Evolutionary conservation across 305 asterid genomes (phyloP).

Genomic region (Salvia sclarea): DNA sequence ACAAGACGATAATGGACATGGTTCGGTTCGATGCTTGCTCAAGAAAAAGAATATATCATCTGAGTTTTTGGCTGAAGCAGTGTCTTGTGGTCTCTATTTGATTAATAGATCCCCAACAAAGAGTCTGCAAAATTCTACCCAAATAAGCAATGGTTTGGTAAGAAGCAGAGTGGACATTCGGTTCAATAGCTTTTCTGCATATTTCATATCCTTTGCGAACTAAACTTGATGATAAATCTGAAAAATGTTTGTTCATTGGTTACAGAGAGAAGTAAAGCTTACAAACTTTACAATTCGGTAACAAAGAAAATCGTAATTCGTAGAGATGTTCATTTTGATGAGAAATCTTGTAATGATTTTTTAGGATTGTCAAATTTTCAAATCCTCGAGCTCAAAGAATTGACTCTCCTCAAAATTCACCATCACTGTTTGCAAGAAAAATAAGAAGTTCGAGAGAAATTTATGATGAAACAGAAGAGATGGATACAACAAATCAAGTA

Average conservation of each 20-base stretch:
- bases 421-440: background rate
- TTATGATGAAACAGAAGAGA: background rate
- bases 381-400: background rate
- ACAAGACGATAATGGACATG: background rate
- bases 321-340: too few species aligned
- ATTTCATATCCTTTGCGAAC: too few species aligned
- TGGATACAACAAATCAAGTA: background rate
- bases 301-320: background rate
- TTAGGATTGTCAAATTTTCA: too few species aligned
- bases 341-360: too few species aligned
- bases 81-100: too few species aligned
- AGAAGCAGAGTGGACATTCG: too few species aligned
- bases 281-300: background rate
- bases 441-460: background rate
- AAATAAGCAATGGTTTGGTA: too few species aligned
- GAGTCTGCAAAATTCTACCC: too few species aligned
- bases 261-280: background rate
- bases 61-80: background rate
- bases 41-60: background rate
- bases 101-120: too few species aligned
- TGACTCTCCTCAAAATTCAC: background rate
- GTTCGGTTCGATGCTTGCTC: slow-evolving; percentile 1
- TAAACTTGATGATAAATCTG: too few species aligned
- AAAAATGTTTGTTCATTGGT: background rate
- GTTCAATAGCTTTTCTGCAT: too few species aligned